Evolutionary conservation across 2,329 filamentous ascomycete genomes (phyloP).

Genomic region (Botrytis paeoniae): DNA sequence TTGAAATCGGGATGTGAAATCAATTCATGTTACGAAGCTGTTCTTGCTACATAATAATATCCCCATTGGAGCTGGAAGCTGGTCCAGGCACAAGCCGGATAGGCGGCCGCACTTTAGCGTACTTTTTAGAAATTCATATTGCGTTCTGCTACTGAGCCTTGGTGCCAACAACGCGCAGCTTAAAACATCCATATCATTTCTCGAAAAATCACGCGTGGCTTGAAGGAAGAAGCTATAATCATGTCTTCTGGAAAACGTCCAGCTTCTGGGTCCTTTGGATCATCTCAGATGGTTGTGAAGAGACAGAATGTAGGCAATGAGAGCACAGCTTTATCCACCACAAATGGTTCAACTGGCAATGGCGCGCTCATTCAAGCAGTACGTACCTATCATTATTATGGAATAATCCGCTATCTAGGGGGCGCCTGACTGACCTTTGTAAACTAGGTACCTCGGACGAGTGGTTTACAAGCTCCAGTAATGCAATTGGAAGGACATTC

Average conservation of each 20-base stretch:
- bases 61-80: constrained; percentile 7
- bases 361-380: constrained; percentile 65
- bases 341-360: constrained; percentile 54
- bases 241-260: constrained; percentile 94
- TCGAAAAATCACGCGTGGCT: not conserved
- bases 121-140: constrained; percentile 18
- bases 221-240: constrained; percentile 17
- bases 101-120: constrained; percentile 19
- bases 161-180: constrained; percentile 9
- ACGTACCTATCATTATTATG: constrained; percentile 40
- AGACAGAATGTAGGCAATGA: constrained; percentile 66
- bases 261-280: constrained; percentile 77
- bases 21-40: not conserved
- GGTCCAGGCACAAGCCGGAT: constrained; percentile 13
- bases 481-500: constrained; percentile 84
- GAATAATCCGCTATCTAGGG: constrained; percentile 18
- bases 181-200: not conserved
- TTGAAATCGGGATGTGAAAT: constrained; percentile 8
- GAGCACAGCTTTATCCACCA: constrained; percentile 54
- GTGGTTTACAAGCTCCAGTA: constrained; percentile 80
- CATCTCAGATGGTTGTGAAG: constrained; percentile 81
- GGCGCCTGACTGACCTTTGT: constrained; percentile 29
- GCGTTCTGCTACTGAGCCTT: not conserved
- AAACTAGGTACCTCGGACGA: constrained; percentile 70
- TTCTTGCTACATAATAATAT: not conserved